Percentiles rank a stretch among this genome's conserved stretches.
These are phyloP conservation scores for Cordyceps fumosorosea DNA, from an alignment of 2,329 filamentous ascomycete genomes.

Conservation along the genomic window DNA sequence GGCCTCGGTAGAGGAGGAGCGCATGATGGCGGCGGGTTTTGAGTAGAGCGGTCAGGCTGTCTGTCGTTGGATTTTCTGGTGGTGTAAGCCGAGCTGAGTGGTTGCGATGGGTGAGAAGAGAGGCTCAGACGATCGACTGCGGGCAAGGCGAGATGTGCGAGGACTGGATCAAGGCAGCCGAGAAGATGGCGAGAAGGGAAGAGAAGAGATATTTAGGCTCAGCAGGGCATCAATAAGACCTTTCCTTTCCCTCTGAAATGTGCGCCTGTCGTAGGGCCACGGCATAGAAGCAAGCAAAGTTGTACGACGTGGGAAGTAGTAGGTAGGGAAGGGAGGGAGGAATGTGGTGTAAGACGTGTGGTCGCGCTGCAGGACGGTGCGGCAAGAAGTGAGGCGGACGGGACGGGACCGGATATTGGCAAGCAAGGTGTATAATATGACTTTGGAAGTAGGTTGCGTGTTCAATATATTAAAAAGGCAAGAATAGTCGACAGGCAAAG, in stretches of 20 bases:
- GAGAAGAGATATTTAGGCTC: not conserved
- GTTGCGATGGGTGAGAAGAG: not conserved
- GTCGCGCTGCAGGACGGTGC: constrained; percentile 1
- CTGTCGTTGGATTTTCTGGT: not conserved
- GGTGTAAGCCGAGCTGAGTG: not conserved
- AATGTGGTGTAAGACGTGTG: constrained; percentile 9
- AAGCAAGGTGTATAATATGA: not conserved
- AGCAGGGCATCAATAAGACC: not conserved
- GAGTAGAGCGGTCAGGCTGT: not conserved
- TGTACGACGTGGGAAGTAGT: not conserved
- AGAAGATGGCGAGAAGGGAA: not conserved
- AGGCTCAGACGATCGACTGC: not conserved
- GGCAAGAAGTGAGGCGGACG: not conserved
- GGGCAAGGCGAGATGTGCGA: not conserved
- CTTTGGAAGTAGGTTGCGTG: not conserved
- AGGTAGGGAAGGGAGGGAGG: not conserved
- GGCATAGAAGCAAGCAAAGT: not conserved
- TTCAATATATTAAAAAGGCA: no score
- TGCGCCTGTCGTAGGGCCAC: not conserved
- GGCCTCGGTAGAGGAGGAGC: constrained; percentile 20
- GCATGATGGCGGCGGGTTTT: constrained; percentile 22
- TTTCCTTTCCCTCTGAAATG: not conserved
- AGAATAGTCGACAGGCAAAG: not conserved
- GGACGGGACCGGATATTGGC: not conserved
- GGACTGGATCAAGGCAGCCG: not conserved